Conservation (phyloP, 2,329 filamentous ascomycete species). For the Aspergillus niger region DNA sequence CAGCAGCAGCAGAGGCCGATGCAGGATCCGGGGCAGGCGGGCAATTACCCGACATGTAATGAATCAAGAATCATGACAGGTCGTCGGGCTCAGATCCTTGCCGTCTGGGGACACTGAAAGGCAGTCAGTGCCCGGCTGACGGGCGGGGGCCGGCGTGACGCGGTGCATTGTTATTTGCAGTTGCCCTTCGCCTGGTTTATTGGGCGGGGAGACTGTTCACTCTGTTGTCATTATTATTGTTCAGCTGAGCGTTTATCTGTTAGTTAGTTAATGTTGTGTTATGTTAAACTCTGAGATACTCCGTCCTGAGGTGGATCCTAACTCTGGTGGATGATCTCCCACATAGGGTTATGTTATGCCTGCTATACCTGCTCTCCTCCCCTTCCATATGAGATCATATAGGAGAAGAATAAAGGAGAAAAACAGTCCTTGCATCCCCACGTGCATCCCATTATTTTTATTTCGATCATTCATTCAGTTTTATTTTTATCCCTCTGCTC, state of each 20-base stretch:
- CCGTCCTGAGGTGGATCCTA: too few relatives aligned
- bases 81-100: not conserved
- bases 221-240: too few relatives aligned
- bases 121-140: not conserved
- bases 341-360: not conserved
- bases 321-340: too few relatives aligned
- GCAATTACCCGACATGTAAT: not conserved
- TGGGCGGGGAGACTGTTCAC: too few relatives aligned
- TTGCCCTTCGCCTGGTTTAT: too few relatives aligned
- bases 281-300: too few relatives aligned
- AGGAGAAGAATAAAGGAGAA: too few relatives aligned
- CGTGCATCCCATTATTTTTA: not conserved
- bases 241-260: too few relatives aligned
- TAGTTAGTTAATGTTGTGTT: too few relatives aligned
- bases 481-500: too few relatives aligned
- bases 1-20: conserved; percentile 4
- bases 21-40: not conserved
- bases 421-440: not conserved
- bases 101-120: not conserved
- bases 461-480: too few relatives aligned
- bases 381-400: too few relatives aligned
- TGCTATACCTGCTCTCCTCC: not conserved
- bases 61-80: not conserved
- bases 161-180: not conserved
- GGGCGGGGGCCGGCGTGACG: not conserved